Evolutionary conservation across 805 yeast genomes (phyloP), one percentile per base, ranked within the genome.

Genomic region (Cyberlindnera meyerae): DNA sequence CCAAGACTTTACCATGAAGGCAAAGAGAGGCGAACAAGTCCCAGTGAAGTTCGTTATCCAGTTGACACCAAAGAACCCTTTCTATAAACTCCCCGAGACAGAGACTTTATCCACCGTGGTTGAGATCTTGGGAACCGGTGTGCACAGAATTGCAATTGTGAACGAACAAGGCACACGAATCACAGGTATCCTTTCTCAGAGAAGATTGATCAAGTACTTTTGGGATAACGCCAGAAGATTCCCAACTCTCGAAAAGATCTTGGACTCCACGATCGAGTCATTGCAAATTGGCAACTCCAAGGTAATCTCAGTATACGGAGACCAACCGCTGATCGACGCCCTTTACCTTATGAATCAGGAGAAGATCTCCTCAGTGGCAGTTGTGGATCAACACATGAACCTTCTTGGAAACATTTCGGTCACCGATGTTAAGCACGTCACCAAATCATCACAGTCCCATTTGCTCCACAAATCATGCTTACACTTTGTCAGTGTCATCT

Each of bases 171-270:
- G 66, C 32, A 67, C 73, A 17, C 68, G 70, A 42, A 77, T 89
- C 33, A 77, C 82, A 3, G 97, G 97, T 40, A 77, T 90, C 11
- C 67, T 93, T 31, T 86, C 96, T 0, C 98, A 90, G 64, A 79
- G 98, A 58, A 75, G 97, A 52, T 66, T 87, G 49, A 75, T 90
- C 37, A 77, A 76, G 51, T 90, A 75, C 58, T 65, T 90, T 37
- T 90, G 97, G 97, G 95, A 86, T 41, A 86, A 93, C 57, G 94
- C 95, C 21, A 73, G 96, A 44, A 65, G 84, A 40, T 93, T 90
- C 65, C 84, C 87, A 3, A 70, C 79, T 14, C 73, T 93, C 57
- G 97, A 90, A 52, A 73, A 79, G 17, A 64, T 86, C 34, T 74
- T 87, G 42, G 79, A 75, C 50, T 68, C 78, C 8, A 67, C 93